phyloP scores from a whole-genome alignment of 129 eudicot genomes.

The Artemisia tridentata region DNA sequence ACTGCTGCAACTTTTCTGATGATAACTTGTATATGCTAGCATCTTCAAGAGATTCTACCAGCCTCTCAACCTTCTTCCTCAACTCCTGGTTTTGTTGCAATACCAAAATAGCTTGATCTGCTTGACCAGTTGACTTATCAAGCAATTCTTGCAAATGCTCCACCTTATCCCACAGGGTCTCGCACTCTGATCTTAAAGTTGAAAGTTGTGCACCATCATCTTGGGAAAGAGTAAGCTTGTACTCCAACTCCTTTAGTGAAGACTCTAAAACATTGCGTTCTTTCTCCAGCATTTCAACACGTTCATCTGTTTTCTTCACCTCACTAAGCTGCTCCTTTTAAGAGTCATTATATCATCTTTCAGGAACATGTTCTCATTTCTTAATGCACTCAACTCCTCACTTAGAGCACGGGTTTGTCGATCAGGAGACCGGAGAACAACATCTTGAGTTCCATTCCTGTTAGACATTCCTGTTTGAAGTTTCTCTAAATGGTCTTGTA shows the following conservation, averaged over 20 bases:
- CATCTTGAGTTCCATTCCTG: conserved; percentile 40
- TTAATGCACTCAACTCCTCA: conserved; percentile 62
- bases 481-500: conserved; percentile 69
- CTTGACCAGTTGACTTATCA: conserved; percentile 81
- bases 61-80: conserved; percentile 71
- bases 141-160: conserved; percentile 71
- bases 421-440: conserved; percentile 37
- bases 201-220: conserved; percentile 69
- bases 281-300: conserved; percentile 64
- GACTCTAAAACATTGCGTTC: conserved; percentile 55
- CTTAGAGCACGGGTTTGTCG: conserved; percentile 34
- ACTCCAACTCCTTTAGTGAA: conserved; percentile 69
- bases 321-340: conserved; percentile 59
- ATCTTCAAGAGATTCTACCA: conserved; percentile 80
- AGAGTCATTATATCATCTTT: conserved; percentile 63
- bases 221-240: conserved; percentile 59
- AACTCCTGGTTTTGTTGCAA: conserved; percentile 90
- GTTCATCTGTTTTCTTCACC: conserved; percentile 66
- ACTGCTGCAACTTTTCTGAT: conserved; percentile 68
- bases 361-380: conserved; percentile 64
- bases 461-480: conserved; percentile 52
- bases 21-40: conserved; percentile 67
- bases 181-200: conserved; percentile 64
- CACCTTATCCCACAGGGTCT: conserved; percentile 72
- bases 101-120: conserved; percentile 76